Evolutionary conservation across 2,329 filamentous ascomycete genomes (phyloP), one percentile per base, ranked within the genome.

Genomic region (Trichoderma koningii): DNA sequence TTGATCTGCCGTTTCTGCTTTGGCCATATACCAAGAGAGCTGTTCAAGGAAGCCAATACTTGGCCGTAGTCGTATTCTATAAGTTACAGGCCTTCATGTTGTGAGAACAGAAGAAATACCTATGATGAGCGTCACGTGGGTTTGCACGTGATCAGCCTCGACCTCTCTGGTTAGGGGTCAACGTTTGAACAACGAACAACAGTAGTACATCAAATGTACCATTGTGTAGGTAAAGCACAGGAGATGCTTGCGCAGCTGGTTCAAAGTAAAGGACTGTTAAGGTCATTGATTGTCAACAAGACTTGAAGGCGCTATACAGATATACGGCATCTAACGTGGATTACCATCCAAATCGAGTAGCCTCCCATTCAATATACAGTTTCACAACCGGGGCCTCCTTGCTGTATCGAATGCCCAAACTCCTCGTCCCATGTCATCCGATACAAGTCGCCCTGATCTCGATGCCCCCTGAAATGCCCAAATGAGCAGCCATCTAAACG

Each of bases 401-500:
- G 45, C 19, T 21, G 38, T 15, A 63, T 55, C 61, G 53, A 52
- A 64, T 64, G 64, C 57, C 57, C 28, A 48, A 66, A 62, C 57
- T 52, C 45, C 44, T 57, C 51, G 48, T 56, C 44, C 59, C 48
- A 42, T 28, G 52, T 53, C 60, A 66, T 66, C 65, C 62, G 61
- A 65, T 66, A 41, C 65, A 66, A 66, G 65, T 66, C 60, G 61
- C 65, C 65, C 62, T 66, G 62, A 64, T 65, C 65, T 65, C 45
- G 55, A 64, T 63, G 59, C 65, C 62, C 61, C 65, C 65, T 41
- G 34, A 59, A 69, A 68, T 65, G 68, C 68, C 70, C 59, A 64
- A 44, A 14, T 26, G 55, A 28, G 30, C 51, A 55, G 48, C 38
- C 15, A 41, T 63, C 62, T 65, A 62, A 67, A 64, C 67, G 67